Conservation (phyloP, 805 yeast species). For the Candida orba region DNA sequence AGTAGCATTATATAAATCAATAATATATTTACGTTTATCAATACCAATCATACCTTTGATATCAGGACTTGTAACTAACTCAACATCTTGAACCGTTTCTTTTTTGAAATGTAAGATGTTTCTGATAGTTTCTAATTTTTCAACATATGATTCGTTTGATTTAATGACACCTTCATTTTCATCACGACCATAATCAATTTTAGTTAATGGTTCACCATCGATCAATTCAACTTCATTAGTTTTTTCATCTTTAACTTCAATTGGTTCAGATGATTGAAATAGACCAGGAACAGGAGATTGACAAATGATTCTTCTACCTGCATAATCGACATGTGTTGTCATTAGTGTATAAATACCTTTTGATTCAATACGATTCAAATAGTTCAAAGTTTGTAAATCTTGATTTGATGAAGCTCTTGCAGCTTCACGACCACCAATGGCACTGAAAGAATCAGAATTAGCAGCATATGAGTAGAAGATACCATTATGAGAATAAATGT, state of each 20-base stretch:
- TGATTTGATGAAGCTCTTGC: slow-evolving; percentile 73
- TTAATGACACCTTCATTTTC: slow-evolving; percentile 49
- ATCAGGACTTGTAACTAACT: slow-evolving; percentile 63
- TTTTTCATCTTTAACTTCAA: slow-evolving; percentile 32
- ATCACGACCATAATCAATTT: slow-evolving; percentile 57
- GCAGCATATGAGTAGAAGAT: slow-evolving; percentile 80
- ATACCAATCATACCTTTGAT: slow-evolving; percentile 82
- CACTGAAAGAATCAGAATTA: slow-evolving; percentile 57
- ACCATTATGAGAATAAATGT: slow-evolving; percentile 71
- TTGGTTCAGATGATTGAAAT: slow-evolving; percentile 33
- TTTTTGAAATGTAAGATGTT: slow-evolving; percentile 73
- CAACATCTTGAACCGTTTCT: slow-evolving; percentile 45
- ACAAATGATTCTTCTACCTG: slow-evolving; percentile 82
- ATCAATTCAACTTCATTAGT: slow-evolving; percentile 31
- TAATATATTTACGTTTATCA: slow-evolving; percentile 76
- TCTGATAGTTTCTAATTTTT: slow-evolving; percentile 52
- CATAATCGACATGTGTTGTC: slow-evolving; percentile 83
- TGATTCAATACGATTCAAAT: slow-evolving; percentile 58
- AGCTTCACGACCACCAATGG: slow-evolving; percentile 76
- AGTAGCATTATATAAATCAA: slow-evolving; percentile 77
- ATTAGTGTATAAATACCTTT: slow-evolving; percentile 62
- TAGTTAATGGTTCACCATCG: slow-evolving; percentile 23
- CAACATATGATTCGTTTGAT: slow-evolving; percentile 45
- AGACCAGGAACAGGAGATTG: slow-evolving; percentile 95
- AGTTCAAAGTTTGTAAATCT: slow-evolving; percentile 68